Conservation (phyloP, 371 early-diverging fungal genomes). For the Syncephalastrum racemosum region DNA sequence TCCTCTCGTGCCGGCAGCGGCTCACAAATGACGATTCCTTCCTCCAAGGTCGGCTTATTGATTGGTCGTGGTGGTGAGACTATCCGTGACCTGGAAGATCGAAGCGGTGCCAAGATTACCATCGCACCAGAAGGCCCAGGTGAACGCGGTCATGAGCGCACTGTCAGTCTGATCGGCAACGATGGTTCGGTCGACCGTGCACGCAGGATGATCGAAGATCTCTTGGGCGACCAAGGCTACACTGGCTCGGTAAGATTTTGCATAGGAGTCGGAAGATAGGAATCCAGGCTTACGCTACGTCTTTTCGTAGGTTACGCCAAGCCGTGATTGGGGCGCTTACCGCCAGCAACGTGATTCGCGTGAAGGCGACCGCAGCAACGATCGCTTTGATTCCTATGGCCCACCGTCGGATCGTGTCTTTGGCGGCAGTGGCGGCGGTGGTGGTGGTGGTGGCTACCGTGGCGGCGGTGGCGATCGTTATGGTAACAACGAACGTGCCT, state of each 20-base stretch:
- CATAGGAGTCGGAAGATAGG: neutral
- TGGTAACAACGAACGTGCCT: constrained; percentile 45
- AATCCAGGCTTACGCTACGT: neutral
- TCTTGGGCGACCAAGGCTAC: constrained; percentile 53
- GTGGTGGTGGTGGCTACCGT: constrained; percentile 11
- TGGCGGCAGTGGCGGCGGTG: constrained; percentile 10
- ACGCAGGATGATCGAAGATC: constrained; percentile 74
- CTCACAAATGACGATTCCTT: constrained; percentile 60
- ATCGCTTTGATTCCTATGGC: constrained; percentile 7
- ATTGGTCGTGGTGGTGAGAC: constrained; percentile 92
- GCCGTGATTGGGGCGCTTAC: constrained; percentile 25
- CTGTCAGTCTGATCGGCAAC: constrained; percentile 73
- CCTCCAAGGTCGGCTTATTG: constrained; percentile 79
- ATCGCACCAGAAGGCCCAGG: constrained; percentile 68
- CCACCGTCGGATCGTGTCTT: constrained; percentile 2
- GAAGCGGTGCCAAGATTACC: constrained; percentile 80
- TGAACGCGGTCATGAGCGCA: constrained; percentile 59
- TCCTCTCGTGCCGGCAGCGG: constrained; percentile 28
- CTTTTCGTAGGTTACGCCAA: constrained; percentile 18
- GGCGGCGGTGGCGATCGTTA: constrained; percentile 29
- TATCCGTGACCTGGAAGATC: constrained; percentile 79
- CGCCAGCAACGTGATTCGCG: constrained; percentile 23
- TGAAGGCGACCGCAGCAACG: constrained; percentile 9
- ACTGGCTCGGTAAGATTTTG: neutral
- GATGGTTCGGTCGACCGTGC: constrained; percentile 72